Percentiles rank a stretch among this genome's conserved stretches.
Conservation (phyloP, 148 eudicot species). For the Amaranthus palmeri region DNA sequence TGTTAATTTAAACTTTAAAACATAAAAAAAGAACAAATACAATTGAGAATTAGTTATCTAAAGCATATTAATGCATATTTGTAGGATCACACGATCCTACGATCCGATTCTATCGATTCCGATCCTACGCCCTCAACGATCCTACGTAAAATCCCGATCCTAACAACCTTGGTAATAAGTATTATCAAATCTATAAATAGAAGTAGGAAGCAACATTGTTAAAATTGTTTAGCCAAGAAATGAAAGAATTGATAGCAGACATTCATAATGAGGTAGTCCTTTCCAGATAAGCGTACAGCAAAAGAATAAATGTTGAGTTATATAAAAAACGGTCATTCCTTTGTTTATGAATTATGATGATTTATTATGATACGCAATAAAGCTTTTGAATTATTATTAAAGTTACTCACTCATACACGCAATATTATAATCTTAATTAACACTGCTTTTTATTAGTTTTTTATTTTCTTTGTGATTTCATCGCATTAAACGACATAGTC, state of each 20-base stretch:
- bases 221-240: not conserved
- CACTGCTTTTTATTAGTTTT: not conserved
- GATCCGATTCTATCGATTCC: no score
- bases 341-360: not conserved
- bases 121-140: no score
- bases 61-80: no score
- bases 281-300: conserved; percentile 25
- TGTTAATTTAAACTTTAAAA: no score
- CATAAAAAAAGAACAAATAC: no score
- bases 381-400: conserved; percentile 23
- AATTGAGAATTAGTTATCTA: no score
- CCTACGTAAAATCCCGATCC: no score
- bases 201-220: not conserved
- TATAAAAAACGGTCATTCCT: conserved; percentile 13
- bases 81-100: no score
- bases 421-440: conserved; percentile 11
- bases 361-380: conserved; percentile 4
- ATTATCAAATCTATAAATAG: not conserved
- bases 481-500: not conserved
- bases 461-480: not conserved
- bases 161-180: no score
- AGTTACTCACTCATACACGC: conserved; percentile 15
- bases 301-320: conserved; percentile 7
- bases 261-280: conserved; percentile 22
- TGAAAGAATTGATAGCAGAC: conserved; percentile 12